phyloP scores from a whole-genome alignment of 2,329 filamentous ascomycete species.

The Trichoderma brevicompactum region DNA sequence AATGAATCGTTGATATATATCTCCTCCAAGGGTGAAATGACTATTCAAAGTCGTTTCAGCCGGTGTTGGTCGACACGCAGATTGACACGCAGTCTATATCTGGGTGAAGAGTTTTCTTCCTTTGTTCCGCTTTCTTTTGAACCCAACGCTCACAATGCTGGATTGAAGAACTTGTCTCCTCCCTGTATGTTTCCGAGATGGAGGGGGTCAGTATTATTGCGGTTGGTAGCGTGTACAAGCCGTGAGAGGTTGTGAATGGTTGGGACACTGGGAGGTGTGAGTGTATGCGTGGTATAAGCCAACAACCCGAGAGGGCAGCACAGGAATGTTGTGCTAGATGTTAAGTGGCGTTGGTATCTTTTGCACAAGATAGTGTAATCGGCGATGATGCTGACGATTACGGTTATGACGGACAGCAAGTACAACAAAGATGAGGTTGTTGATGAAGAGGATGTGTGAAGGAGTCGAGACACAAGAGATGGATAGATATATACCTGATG shows the following conservation, averaged over 20 bases:
- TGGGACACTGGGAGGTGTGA: background rate
- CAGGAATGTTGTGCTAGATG: slow-evolving; percentile 1
- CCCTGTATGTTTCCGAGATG: slow-evolving; percentile 18
- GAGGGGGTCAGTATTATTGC: slow-evolving; percentile 12
- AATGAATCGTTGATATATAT: slow-evolving; percentile 8
- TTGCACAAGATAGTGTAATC: no score
- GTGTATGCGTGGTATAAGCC: slow-evolving; percentile 14
- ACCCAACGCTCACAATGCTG: background rate
- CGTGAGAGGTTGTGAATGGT: slow-evolving; percentile 17
- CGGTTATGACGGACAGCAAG: background rate
- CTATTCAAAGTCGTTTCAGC: background rate
- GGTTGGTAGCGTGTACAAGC: slow-evolving; percentile 1
- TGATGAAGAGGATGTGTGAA: background rate
- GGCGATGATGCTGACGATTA: background rate
- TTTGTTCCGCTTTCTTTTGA: background rate
- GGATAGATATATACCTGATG: slow-evolving; percentile 5
- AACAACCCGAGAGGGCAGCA: slow-evolving; percentile 16
- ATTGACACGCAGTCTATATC: background rate
- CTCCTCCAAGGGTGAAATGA: background rate
- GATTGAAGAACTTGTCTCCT: background rate
- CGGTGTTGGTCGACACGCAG: background rate
- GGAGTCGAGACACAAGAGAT: background rate
- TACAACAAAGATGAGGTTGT: background rate
- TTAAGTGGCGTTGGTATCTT: background rate
- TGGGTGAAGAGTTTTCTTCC: background rate